Evolutionary conservation across 345 rosid species (phyloP), one percentile per base, ranked within the genome.

Genomic region (Erysimum cheiranthoides): DNA sequence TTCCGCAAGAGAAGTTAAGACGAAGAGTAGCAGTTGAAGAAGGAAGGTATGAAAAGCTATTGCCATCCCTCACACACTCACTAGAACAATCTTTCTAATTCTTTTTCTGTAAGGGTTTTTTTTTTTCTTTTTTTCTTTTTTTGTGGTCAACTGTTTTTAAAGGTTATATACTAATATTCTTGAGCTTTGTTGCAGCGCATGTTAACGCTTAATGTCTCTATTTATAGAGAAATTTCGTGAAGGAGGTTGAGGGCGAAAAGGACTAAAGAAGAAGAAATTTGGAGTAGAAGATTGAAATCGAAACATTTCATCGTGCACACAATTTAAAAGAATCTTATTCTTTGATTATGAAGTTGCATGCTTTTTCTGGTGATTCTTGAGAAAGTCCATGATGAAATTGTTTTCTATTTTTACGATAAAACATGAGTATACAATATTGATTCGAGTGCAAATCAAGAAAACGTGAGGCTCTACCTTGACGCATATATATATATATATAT

Each of bases 251-350:
- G 47, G 46, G 34, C 5, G 14, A 17, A 68, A 46, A 25, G 27
- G 47, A 59, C 17, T 59, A 3, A 21, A 21, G 47, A 71, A 5
- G 16, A 34, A 34, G 47, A 27, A 61, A 61, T 49, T 61, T 61
- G 68, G 54, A 49, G 13, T 30, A 49, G 61, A 72, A 72, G 76
- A 28, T 38, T 52, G 43, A 73, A 53, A 30, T 73, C 3, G 9
- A 52, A 40, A 52, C 70, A 73, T 52, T 61, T 73, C 5, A 63
- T 63, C 28, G 70, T 63, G 77, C 56, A 53, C 2, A 30, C 70
- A 73, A 73, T 63, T 43, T 31, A 30, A 18, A 40, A 52, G 77
- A 62, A 73, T 63, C 76, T 38, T 28, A 72, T 72, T 62, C 76
- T 49, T 12, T 25, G 4, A 53, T 34, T 14, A 73, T 53, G 57